Conservation (phyloP, 2,329 filamentous ascomycete species). For the Ceratocystis albifundus region DNA sequence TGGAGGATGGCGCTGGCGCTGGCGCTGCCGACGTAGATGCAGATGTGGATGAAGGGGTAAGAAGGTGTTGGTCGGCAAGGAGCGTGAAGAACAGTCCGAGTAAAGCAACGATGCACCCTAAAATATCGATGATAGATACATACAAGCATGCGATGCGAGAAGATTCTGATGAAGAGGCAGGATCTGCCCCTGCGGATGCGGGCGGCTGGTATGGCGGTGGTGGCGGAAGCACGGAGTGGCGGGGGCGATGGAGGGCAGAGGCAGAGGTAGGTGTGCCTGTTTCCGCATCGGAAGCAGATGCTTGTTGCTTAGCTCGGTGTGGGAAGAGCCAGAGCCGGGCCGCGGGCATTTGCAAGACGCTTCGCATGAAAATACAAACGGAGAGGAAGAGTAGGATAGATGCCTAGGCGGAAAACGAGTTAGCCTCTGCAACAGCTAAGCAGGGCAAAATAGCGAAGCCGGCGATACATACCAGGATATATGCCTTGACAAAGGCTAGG, state of each 20-base stretch:
- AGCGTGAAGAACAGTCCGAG: slow-evolving; percentile 14
- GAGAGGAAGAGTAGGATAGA: slow-evolving; percentile 12
- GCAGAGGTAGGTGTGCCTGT: too few relatives aligned
- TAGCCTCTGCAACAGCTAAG: background rate
- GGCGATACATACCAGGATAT: slow-evolving; percentile 11
- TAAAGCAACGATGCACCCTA: slow-evolving; percentile 3
- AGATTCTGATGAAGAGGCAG: background rate
- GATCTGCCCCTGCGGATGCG: background rate
- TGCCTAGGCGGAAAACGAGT: background rate
- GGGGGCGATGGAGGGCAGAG: background rate
- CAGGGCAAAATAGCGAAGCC: background rate
- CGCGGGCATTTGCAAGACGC: background rate
- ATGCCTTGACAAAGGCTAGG: slow-evolving; percentile 13
- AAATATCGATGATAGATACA: slow-evolving; percentile 4
- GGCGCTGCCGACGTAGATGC: background rate
- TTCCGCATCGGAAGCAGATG: background rate
- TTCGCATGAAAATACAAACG: background rate
- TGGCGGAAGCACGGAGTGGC: background rate
- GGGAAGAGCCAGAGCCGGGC: slow-evolving; percentile 1
- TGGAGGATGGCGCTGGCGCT: too few relatives aligned
- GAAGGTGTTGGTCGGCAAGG: slow-evolving; percentile 7
- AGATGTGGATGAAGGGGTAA: background rate
- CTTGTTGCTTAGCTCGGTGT: background rate
- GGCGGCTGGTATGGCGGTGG: background rate
- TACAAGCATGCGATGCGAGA: background rate